Conservation (phyloP, 768 basidiomycete genomes). For the Brasilioporus rufonigricans region DNA sequence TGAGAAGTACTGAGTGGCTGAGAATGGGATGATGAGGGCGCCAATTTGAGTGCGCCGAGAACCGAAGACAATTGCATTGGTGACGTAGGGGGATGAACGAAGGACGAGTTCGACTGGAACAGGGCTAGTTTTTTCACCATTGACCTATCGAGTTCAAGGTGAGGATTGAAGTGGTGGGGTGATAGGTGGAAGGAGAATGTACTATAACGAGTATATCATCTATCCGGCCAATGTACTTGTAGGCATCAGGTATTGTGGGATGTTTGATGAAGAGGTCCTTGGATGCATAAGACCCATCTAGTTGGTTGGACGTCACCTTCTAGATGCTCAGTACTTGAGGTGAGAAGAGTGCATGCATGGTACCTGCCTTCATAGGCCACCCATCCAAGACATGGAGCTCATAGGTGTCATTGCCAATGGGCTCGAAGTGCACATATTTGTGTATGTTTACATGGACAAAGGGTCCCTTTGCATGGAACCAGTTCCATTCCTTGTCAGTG, state of each 20-base stretch:
- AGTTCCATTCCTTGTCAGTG: constrained; percentile 57
- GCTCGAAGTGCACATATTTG: constrained; percentile 43
- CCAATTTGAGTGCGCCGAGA: constrained; percentile 47
- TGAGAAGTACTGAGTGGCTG: constrained; percentile 29
- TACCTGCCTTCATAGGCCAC: constrained; percentile 46
- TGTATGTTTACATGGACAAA: constrained; percentile 12
- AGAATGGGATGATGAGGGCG: constrained; percentile 48
- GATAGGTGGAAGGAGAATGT: neutral
- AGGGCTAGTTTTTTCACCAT: constrained; percentile 43
- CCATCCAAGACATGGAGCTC: constrained; percentile 52
- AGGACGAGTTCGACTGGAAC: constrained; percentile 53
- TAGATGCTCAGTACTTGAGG: neutral
- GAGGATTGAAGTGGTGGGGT: neutral
- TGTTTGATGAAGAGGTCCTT: constrained; percentile 49
- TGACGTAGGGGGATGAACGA: constrained; percentile 44
- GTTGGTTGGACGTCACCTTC: constrained; percentile 39
- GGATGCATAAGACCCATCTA: constrained; percentile 54
- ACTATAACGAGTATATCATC: constrained; percentile 50
- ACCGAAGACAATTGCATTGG: constrained; percentile 56
- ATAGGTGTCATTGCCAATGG: constrained; percentile 37
- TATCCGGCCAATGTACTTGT: constrained; percentile 48
- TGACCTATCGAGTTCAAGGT: neutral
- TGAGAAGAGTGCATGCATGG: constrained; percentile 5
- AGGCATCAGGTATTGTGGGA: constrained; percentile 37
- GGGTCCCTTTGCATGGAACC: constrained; percentile 38